Base-by-base conservation (phyloP, 208 protist genomes). In the Trypanosomatidae sp. region DNA sequence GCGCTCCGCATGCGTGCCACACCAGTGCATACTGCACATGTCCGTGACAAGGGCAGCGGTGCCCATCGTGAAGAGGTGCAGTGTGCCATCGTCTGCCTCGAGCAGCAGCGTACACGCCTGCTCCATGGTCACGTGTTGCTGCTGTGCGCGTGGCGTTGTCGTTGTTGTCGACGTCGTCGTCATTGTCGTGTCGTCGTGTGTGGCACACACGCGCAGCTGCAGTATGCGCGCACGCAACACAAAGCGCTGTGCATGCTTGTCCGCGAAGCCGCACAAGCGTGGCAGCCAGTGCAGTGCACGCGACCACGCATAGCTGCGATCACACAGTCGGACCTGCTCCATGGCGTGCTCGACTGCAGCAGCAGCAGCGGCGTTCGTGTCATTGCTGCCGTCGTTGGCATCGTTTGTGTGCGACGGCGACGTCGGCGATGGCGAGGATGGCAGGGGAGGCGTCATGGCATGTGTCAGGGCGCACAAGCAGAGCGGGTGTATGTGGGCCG, bases 61-160 rank as follows among this genome's bases (percentile, higher is more conserved):
- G 20, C 85, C 85, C 2, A 94, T 68, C 10, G 79, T 88, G 61
- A 94, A 94, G 35, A 88, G 55, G 48, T 94, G 85, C 35, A 90
- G 38, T 11, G 63, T 42, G 2, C 60, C 55, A 33, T 77, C 71
- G 18, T 42, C 57, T 47, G 63, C 65, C 43, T 72, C 61, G 13
- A 67, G 65, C 11, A 93, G 53, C 15, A 88, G 64, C 2, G 76
- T 80, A 58, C 78, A 82, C 21, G 67, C 54, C 58, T 92, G 84
- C 59, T 92, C 84, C 0, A 71, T 71, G 26, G 55, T 77, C n/a
- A 52, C 62, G 48, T 73, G 70, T 0, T 60, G 70, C n/a, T n/a
- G n/a, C n/a, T 35, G 30, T 35, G 11, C n/a, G 30, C 30, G 11
- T 35, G 11, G 30, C n/a, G 11, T 35, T 35, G 30, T 35, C 30